Conservation (phyloP, 495 filamentous ascomycete species). For the Penicillium fimorum region DNA sequence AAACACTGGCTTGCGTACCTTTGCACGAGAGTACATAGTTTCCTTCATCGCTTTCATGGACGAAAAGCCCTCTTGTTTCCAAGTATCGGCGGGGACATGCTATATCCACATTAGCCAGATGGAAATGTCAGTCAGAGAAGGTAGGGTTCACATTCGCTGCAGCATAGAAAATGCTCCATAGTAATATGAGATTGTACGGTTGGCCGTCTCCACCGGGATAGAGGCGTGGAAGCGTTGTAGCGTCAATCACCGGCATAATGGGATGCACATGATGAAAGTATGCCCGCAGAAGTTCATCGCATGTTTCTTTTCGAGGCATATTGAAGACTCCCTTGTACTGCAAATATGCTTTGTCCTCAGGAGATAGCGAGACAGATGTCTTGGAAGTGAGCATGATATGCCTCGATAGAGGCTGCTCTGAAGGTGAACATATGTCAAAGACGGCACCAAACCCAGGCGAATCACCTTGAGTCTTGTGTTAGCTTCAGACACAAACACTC, state of each 20-base stretch:
- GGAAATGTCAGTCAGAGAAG: constrained; percentile 4
- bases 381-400: constrained; percentile 30
- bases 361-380: constrained; percentile 14
- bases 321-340: constrained; percentile 30
- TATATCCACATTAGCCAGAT: constrained; percentile 17
- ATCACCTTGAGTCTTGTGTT: not conserved
- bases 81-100: constrained; percentile 24
- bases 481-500: not conserved
- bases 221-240: constrained; percentile 25
- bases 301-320: constrained; percentile 23
- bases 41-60: constrained; percentile 39
- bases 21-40: constrained; percentile 39
- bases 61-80: constrained; percentile 30
- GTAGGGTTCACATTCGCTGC: constrained; percentile 31
- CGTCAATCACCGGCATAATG: constrained; percentile 40
- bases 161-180: constrained; percentile 47
- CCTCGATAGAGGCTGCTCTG: constrained; percentile 20
- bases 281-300: constrained; percentile 27
- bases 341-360: constrained; percentile 31
- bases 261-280: constrained; percentile 44
- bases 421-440: constrained; percentile 21
- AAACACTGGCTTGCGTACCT: constrained; percentile 18
- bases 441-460: constrained; percentile 24
- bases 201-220: constrained; percentile 22
- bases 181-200: constrained; percentile 34